phyloP scores from a whole-genome alignment of 768 basidiomycete species.

The Agaricus sinodeliciosus region DNA sequence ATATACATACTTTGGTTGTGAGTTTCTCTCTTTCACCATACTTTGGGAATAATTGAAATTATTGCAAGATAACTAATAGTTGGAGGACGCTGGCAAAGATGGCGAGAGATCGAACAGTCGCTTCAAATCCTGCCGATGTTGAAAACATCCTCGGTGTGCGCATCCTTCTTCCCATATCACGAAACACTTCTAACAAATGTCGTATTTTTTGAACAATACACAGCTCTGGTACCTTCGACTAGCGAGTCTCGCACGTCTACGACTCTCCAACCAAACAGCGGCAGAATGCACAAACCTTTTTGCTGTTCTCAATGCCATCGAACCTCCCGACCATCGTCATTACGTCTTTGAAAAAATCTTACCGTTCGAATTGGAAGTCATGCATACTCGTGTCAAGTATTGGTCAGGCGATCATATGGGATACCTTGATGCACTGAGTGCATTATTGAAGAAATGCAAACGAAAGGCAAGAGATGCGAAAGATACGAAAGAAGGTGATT shows the following conservation, averaged over 20 bases:
- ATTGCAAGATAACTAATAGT: constrained; percentile 73
- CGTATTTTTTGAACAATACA: not conserved
- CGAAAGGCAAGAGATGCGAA: constrained; percentile 34
- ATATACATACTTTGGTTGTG: constrained; percentile 78
- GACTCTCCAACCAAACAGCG: constrained; percentile 82
- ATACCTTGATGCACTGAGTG: constrained; percentile 68
- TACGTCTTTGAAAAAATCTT: constrained; percentile 57
- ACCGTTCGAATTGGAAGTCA: constrained; percentile 60
- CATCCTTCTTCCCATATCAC: not conserved
- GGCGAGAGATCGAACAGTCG: constrained; percentile 74
- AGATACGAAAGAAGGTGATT: constrained; percentile 2
- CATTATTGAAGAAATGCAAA: constrained; percentile 58
- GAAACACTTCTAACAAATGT: not conserved
- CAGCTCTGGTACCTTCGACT: constrained; percentile 85
- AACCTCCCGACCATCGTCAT: constrained; percentile 42
- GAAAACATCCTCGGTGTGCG: constrained; percentile 61
- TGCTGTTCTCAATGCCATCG: constrained; percentile 54
- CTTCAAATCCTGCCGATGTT: constrained; percentile 63
- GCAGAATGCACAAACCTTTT: constrained; percentile 82
- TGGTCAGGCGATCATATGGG: constrained; percentile 80
- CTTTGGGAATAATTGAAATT: constrained; percentile 12
- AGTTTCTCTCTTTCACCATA: constrained; percentile 24
- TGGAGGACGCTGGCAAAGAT: constrained; percentile 82
- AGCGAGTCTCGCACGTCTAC: constrained; percentile 69
- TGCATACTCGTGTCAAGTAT: constrained; percentile 68